phyloP scores from a whole-genome alignment of 2,329 filamentous ascomycete species.

The Elsinoe ampelina region DNA sequence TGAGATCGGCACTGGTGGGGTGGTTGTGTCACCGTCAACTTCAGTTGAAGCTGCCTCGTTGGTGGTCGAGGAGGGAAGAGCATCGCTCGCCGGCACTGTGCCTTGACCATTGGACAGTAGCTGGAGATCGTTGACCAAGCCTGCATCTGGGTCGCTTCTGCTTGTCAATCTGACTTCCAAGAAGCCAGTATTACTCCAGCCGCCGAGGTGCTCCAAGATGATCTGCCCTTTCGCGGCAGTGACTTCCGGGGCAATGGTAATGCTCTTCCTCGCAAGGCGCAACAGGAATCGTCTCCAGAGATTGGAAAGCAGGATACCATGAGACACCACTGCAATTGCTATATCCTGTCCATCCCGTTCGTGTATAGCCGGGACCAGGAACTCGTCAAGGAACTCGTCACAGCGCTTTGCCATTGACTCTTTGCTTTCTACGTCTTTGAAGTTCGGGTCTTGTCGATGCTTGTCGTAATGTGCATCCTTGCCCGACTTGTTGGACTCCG shows the following conservation, averaged over 20 bases:
- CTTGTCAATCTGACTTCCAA: constrained; percentile 30
- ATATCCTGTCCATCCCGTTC: constrained; percentile 21
- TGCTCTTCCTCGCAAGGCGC: constrained; percentile 41
- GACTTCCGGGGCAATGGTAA: constrained; percentile 37
- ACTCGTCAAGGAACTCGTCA: constrained; percentile 55
- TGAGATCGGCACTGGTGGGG: not conserved
- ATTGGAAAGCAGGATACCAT: constrained; percentile 68
- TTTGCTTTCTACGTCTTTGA: constrained; percentile 56
- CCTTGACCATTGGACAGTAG: too few species aligned
- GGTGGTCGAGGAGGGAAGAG: not conserved
- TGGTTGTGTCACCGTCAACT: not conserved
- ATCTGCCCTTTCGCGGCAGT: constrained; percentile 28
- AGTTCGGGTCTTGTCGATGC: constrained; percentile 35
- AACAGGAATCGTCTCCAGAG: constrained; percentile 56
- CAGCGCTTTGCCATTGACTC: constrained; percentile 57
- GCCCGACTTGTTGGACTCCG: constrained; percentile 27
- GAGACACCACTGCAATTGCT: constrained; percentile 62
- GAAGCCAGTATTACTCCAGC: constrained; percentile 59
- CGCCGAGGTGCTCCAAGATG: constrained; percentile 45
- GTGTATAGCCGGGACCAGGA: constrained; percentile 51
- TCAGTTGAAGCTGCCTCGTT: not conserved
- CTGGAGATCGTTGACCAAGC: too few species aligned
- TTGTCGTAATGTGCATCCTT: constrained; percentile 32
- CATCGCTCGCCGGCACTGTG: not conserved
- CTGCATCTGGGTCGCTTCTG: not conserved